These are phyloP conservation scores for Boletus insuetus DNA, from an alignment of 768 basidiomycete species.

Conservation along the genomic window DNA sequence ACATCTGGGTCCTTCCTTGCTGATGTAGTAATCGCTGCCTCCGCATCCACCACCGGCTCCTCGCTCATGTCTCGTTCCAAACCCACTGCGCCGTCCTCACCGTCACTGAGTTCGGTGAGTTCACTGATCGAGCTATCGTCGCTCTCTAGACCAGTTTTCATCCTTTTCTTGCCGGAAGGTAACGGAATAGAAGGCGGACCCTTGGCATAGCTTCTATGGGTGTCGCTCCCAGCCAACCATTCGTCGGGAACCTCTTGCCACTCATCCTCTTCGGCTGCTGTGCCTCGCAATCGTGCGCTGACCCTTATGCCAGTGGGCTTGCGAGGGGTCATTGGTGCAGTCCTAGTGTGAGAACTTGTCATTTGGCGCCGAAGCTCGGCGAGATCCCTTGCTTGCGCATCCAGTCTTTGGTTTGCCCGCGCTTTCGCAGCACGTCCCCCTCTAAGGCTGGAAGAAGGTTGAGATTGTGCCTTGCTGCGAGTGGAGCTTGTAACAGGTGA, in stretches of 20 bases:
- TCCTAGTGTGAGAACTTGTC: slow-evolving; percentile 8
- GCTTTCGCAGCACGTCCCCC: slow-evolving; percentile 65
- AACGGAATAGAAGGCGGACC: slow-evolving; percentile 6
- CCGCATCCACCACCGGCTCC: not conserved
- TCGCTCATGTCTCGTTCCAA: slow-evolving; percentile 3
- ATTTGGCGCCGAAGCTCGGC: slow-evolving; percentile 57
- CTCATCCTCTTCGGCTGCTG: slow-evolving; percentile 50
- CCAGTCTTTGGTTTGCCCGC: slow-evolving; percentile 67
- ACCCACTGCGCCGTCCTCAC: slow-evolving; percentile 29
- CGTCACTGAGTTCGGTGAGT: slow-evolving; percentile 68
- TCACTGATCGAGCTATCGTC: slow-evolving; percentile 67
- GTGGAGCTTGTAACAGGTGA: slow-evolving; percentile 10
- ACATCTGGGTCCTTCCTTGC: not conserved
- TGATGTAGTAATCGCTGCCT: not conserved
- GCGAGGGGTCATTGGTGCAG: slow-evolving; percentile 22
- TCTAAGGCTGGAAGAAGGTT: slow-evolving; percentile 34
- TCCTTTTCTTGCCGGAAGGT: slow-evolving; percentile 6
- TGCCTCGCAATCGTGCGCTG: slow-evolving; percentile 63
- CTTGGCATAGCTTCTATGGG: slow-evolving; percentile 16
- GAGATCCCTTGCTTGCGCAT: slow-evolving; percentile 66
- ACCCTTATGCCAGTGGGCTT: slow-evolving; percentile 54
- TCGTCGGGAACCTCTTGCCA: slow-evolving; percentile 83
- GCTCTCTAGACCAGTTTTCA: slow-evolving; percentile 58
- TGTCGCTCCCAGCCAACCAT: slow-evolving; percentile 44
- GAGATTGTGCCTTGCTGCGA: slow-evolving; percentile 14